Conservation (phyloP, 2,329 filamentous ascomycete species). For the Fonsecaea multimorphosa region DNA sequence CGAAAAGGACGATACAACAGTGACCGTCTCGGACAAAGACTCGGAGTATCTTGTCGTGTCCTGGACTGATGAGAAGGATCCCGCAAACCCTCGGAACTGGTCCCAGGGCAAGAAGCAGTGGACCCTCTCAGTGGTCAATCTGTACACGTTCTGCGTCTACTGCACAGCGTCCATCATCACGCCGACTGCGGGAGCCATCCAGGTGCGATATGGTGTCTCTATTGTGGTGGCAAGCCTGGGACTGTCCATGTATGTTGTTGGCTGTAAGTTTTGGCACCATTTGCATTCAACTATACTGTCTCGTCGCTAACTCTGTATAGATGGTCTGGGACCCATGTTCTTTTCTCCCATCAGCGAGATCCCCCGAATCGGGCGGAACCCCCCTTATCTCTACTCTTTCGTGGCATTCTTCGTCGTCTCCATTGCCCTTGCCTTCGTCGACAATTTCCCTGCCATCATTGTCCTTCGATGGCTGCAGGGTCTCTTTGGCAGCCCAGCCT, state of each 20-base stretch:
- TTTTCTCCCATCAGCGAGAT: slow-evolving; percentile 72
- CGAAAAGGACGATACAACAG: background rate
- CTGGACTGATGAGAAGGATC: slow-evolving; percentile 53
- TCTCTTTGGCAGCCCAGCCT: slow-evolving; percentile 69
- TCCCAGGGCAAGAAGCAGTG: slow-evolving; percentile 46
- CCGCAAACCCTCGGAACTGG: slow-evolving; percentile 54
- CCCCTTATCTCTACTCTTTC: slow-evolving; percentile 71
- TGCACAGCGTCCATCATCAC: slow-evolving; percentile 46
- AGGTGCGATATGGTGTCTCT: slow-evolving; percentile 40
- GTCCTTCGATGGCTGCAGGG: slow-evolving; percentile 69
- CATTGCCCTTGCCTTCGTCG: slow-evolving; percentile 66
- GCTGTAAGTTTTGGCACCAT: slow-evolving; percentile 13
- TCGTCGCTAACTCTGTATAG: slow-evolving; percentile 1
- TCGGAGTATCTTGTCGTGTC: slow-evolving; percentile 40
- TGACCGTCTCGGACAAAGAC: background rate
- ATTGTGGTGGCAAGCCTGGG: slow-evolving; percentile 41
- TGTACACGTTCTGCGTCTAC: slow-evolving; percentile 50
- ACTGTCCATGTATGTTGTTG: slow-evolving; percentile 44
- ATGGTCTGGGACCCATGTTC: slow-evolving; percentile 61
- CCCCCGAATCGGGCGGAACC: slow-evolving; percentile 68
- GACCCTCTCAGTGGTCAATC: slow-evolving; percentile 49
- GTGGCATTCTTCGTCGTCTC: slow-evolving; percentile 71
- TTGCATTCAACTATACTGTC: background rate
- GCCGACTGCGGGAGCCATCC: slow-evolving; percentile 39
- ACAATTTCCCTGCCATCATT: slow-evolving; percentile 68